Percentiles rank a stretch among this genome's conserved stretches.
phyloP scores from a whole-genome alignment of 2,329 filamentous ascomycete genomes.

The Allantophomopsis lycopodina region DNA sequence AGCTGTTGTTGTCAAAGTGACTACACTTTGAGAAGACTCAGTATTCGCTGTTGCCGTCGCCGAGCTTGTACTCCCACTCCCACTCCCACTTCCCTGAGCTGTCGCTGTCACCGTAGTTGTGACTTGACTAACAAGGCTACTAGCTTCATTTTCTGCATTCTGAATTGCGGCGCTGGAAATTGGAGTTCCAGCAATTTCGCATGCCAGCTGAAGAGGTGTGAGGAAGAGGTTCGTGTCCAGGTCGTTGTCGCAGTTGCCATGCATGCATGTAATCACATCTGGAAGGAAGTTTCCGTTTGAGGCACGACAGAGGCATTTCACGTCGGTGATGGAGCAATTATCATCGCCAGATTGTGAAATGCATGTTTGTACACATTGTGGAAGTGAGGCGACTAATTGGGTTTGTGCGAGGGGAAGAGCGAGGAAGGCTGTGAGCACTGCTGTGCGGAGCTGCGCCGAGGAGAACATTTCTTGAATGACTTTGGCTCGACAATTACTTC shows the following conservation, averaged over 20 bases:
- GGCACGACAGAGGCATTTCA: slow-evolving; percentile 23
- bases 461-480: slow-evolving; percentile 2
- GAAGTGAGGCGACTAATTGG: slow-evolving; percentile 12
- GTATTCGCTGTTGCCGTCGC: slow-evolving; percentile 1
- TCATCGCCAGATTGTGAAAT: slow-evolving; percentile 15
- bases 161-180: slow-evolving; percentile 20
- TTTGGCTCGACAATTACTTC: neutral
- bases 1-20: neutral
- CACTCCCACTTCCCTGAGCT: neutral
- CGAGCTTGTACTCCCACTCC: slow-evolving; percentile 6
- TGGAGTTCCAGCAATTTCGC: slow-evolving; percentile 15
- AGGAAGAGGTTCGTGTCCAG: slow-evolving; percentile 20
- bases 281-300: slow-evolving; percentile 20
- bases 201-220: slow-evolving; percentile 18
- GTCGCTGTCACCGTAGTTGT: slow-evolving; percentile 7
- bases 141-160: slow-evolving; percentile 16
- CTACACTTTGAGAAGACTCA: neutral
- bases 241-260: slow-evolving; percentile 20
- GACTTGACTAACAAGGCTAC: slow-evolving; percentile 4
- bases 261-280: slow-evolving; percentile 24
- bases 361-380: slow-evolving; percentile 22
- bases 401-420: slow-evolving; percentile 9
- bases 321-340: slow-evolving; percentile 18
- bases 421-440: slow-evolving; percentile 3
- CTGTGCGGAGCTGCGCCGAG: neutral